Evolutionary conservation across 148 eudicot genomes (phyloP).

Genomic region (Camellia lanceoleosa): DNA sequence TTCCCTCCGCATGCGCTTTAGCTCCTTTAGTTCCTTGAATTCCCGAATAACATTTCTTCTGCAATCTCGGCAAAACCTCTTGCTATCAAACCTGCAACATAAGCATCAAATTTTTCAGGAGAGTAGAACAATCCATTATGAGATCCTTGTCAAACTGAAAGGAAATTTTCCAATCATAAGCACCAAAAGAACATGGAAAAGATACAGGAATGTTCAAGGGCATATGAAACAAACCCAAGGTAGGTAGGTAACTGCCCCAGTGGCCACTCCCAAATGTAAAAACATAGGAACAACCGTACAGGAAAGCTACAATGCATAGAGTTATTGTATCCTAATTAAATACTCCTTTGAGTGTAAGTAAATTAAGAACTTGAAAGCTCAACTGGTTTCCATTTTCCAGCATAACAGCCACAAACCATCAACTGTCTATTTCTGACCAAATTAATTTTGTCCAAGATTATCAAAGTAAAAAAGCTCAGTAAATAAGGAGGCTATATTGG

Average conservation of each 20-base stretch:
- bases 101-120: slow-evolving; percentile 10
- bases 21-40: slow-evolving; percentile 89
- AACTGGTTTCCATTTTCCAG: too few relatives aligned
- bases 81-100: slow-evolving; percentile 85
- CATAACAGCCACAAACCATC: too few relatives aligned
- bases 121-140: slow-evolving; percentile 14
- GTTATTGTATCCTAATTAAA: neutral
- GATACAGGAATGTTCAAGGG: neutral
- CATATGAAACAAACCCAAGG: neutral
- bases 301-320: neutral
- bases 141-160: neutral
- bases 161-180: neutral
- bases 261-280: slow-evolving; percentile 5
- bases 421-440: too few relatives aligned
- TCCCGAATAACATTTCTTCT: slow-evolving; percentile 94
- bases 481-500: too few relatives aligned
- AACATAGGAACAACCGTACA: neutral
- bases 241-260: neutral
- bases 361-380: neutral
- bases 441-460: too few relatives aligned
- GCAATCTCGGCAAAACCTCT: slow-evolving; percentile 96
- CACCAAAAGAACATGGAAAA: neutral
- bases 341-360: neutral
- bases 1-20: slow-evolving; percentile 79
- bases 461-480: too few relatives aligned